These are phyloP conservation scores for Chlorociboria aeruginascens DNA, from an alignment of 495 filamentous ascomycete species.

Conservation along the genomic window DNA sequence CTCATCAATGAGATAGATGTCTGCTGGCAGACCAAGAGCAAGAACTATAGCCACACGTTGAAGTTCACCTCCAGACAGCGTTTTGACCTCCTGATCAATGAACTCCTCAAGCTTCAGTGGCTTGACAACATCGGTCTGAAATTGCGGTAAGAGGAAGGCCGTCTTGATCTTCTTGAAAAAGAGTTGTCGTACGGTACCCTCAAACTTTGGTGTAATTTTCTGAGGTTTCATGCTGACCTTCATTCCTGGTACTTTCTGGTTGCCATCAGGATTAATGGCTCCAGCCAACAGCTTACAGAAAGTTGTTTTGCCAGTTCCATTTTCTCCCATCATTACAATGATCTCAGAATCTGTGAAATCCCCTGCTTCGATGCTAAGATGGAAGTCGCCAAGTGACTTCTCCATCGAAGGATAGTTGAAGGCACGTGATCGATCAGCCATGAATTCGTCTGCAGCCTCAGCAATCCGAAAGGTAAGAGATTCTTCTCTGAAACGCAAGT, in stretches of 20 bases:
- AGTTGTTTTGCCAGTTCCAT: constrained; percentile 91
- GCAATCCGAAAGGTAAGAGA: constrained; percentile 92
- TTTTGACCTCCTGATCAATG: constrained; percentile 98
- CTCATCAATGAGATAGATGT: constrained; percentile 98
- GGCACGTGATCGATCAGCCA: constrained; percentile 70
- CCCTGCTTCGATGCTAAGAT: constrained; percentile 68
- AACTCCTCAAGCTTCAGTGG: constrained; percentile 96
- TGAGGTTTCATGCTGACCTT: constrained; percentile 99
- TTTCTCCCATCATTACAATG: constrained; percentile 99
- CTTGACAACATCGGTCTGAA: constrained; percentile 99
- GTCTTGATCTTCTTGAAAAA: constrained; percentile 98
- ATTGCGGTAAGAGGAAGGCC: constrained; percentile 89
- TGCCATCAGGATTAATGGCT: constrained; percentile 76
- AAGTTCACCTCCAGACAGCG: constrained; percentile 96
- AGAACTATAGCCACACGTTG: constrained; percentile 97
- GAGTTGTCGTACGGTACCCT: constrained; percentile 85
- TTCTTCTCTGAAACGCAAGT: constrained; percentile 95
- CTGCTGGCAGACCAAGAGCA: constrained; percentile 87
- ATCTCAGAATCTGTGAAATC: constrained; percentile 96
- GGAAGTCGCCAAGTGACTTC: constrained; percentile 87
- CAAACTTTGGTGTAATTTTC: constrained; percentile 97
- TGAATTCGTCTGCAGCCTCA: constrained; percentile 83
- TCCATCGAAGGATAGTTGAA: constrained; percentile 85
- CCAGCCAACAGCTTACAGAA: constrained; percentile 96
- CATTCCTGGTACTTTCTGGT: constrained; percentile 71